Evolutionary conservation across 2,329 filamentous ascomycete genomes (phyloP), one percentile per base, ranked within the genome.

Genomic region (Lecanoromycetidae sp.): DNA sequence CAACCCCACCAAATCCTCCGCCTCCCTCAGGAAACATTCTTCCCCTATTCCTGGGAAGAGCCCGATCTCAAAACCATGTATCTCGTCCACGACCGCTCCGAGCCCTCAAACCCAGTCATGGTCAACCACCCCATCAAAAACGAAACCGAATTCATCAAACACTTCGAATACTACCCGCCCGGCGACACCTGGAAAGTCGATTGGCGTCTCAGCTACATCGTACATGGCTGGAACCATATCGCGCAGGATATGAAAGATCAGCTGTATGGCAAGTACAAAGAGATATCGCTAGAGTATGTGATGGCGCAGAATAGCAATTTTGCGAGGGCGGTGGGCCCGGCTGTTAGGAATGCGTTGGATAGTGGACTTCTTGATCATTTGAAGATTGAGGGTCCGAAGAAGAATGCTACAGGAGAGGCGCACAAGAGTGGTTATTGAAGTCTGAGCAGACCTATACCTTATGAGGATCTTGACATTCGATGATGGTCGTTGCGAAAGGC

Each of bases 281-380:
- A n/a, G 4, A 41, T 41, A 5, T 27, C 6, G 22, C 20, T 41
- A n/a, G 38, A 41, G 6, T 27, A 41, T 41, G 15, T 41, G 4
- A 9, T 29, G 5, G 23, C 20, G 17, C 13, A 19, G 12, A 41
- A 41, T 17, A 41, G 38, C 2, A 29, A 41, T 29, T 41, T 29
- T 41, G 38, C 38, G 25, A 30, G 23, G 13, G 38, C 38, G n/a
- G 38, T 41, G n/a, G 26, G 29, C 20, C 38, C 38, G 13, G 38
- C 38, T n/a, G 38, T 41, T 4, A 41, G 25, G 38, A 5, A 41
- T 41, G 23, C 38, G 4, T 27, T 41, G 20, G 13, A 41, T 19
- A 26, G n/a, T 2, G 25, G 25, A 3, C 6, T 41, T 8, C 25
- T 41, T 22, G 23, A 41, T 17, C 5, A 41, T 9, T n/a, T n/a